These are phyloP conservation scores for Alternaria brassicae DNA, from an alignment of 2,329 filamentous ascomycete genomes.

Conservation along the genomic window DNA sequence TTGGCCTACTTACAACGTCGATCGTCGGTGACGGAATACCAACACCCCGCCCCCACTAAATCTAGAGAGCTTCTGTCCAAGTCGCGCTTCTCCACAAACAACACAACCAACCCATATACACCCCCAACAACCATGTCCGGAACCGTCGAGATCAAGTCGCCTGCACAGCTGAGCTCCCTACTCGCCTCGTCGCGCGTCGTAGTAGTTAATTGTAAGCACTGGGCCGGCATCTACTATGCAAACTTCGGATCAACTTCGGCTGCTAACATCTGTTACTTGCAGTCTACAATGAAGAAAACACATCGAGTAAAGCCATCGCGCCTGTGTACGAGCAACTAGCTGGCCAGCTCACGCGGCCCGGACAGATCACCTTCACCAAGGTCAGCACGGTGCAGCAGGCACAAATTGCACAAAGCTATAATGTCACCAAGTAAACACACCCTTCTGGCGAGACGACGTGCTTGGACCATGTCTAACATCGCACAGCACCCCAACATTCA, in stretches of 20 bases:
- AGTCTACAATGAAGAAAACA: slow-evolving; percentile 92
- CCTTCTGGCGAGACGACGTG: not conserved
- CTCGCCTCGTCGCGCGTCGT: slow-evolving; percentile 79
- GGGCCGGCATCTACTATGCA: slow-evolving; percentile 18
- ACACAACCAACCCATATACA: slow-evolving; percentile 2
- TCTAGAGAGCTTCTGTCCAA: slow-evolving; percentile 14
- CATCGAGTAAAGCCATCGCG: slow-evolving; percentile 81
- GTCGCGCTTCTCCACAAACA: slow-evolving; percentile 29
- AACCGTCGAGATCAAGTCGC: slow-evolving; percentile 54
- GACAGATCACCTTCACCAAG: slow-evolving; percentile 82
- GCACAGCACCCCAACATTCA: slow-evolving; percentile 81
- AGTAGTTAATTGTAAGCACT: slow-evolving; percentile 81
- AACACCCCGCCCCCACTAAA: slow-evolving; percentile 32
- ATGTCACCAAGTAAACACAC: slow-evolving; percentile 67
- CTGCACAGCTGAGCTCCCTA: slow-evolving; percentile 59
- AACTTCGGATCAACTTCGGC: slow-evolving; percentile 31
- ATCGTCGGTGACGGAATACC: slow-evolving; percentile 24
- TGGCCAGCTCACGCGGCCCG: slow-evolving; percentile 71
- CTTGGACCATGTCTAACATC: slow-evolving; percentile 16
- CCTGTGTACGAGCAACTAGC: slow-evolving; percentile 83
- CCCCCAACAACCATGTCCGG: slow-evolving; percentile 52
- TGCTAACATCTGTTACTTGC: slow-evolving; percentile 31
- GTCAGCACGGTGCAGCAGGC: slow-evolving; percentile 81
- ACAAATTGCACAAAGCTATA: slow-evolving; percentile 75
- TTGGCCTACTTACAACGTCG: not conserved